phyloP scores from a whole-genome alignment of 371 early-diverging fungal genomes.

The Mortierella sp. region DNA sequence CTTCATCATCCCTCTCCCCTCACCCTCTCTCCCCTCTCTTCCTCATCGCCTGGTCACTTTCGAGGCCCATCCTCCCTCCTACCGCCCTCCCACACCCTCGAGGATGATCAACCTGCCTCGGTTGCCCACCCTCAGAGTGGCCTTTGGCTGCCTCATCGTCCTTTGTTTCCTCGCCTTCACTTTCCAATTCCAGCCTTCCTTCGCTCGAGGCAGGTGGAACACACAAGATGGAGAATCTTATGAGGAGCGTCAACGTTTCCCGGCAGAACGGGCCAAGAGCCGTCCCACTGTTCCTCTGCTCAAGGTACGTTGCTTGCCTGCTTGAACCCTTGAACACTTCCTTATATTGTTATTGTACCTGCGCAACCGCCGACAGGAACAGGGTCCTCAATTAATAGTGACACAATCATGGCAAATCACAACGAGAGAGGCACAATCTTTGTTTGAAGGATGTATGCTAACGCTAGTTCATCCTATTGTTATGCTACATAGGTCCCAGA shows the following conservation, averaged over 20 bases:
- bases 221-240: not conserved
- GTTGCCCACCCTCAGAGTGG: constrained; percentile 33
- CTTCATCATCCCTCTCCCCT: not conserved
- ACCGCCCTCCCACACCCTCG: not conserved
- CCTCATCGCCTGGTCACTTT: not conserved
- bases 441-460: not conserved
- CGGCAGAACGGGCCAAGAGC: constrained; percentile 1
- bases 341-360: not conserved
- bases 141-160: constrained; percentile 22
- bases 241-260: not conserved
- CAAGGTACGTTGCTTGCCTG: not conserved
- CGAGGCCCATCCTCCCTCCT: not conserved
- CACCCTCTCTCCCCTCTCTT: not conserved
- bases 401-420: constrained; percentile 4
- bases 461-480: not conserved
- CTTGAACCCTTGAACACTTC: not conserved
- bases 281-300: not conserved
- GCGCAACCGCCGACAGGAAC: not conserved
- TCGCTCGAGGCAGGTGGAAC: constrained; percentile 9
- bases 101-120: constrained; percentile 25
- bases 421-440: not conserved
- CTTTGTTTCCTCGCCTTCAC: constrained; percentile 22
- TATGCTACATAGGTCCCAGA: constrained; percentile 34
- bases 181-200: constrained; percentile 23
- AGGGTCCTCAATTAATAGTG: not conserved